These are phyloP conservation scores for Rhodotorula sp. DNA, from an alignment of 1,284 basidiomycete species.

Conservation along the genomic window DNA sequence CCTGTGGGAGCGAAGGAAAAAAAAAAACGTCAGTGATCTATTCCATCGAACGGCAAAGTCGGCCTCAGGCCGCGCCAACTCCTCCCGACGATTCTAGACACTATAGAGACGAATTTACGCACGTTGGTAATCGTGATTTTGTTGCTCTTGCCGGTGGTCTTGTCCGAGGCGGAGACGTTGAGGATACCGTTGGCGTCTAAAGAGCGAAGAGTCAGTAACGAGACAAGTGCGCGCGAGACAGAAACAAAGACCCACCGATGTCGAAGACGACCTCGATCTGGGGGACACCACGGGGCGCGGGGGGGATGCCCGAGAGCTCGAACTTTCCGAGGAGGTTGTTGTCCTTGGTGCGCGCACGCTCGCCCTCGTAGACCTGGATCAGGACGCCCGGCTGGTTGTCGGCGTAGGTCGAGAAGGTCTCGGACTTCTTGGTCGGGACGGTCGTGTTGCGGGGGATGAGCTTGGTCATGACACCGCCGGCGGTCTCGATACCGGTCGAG, in stretches of 20 bases:
- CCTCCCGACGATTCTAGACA: conserved; percentile 81
- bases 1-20: neutral
- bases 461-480: conserved; percentile 94
- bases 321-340: conserved; percentile 99
- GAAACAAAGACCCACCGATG: too few relatives aligned
- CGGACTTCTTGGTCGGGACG: conserved; percentile 97
- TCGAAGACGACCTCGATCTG: conserved; percentile 99
- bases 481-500: conserved; percentile 95
- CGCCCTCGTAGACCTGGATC: conserved; percentile 99
- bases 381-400: conserved; percentile 99
- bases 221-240: too few relatives aligned
- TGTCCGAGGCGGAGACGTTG: conserved; percentile 25
- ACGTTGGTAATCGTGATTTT: conserved; percentile 45
- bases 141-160: conserved; percentile 89
- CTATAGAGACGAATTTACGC: neutral
- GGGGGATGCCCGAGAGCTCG: conserved; percentile 95
- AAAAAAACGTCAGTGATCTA: neutral
- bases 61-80: too few relatives aligned
- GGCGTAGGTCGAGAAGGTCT: conserved; percentile 80
- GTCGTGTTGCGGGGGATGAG: conserved; percentile 73
- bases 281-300: conserved; percentile 96
- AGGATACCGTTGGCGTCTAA: conserved; percentile 63
- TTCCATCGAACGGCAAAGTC: conserved; percentile 54
- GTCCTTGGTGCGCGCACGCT: conserved; percentile 98
- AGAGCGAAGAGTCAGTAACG: too few relatives aligned